A percentile compares a stretch with the other conserved stretches of the same genome.
Conservation (phyloP, 208 protist species). For the Acanthamoeba healyi region DNA sequence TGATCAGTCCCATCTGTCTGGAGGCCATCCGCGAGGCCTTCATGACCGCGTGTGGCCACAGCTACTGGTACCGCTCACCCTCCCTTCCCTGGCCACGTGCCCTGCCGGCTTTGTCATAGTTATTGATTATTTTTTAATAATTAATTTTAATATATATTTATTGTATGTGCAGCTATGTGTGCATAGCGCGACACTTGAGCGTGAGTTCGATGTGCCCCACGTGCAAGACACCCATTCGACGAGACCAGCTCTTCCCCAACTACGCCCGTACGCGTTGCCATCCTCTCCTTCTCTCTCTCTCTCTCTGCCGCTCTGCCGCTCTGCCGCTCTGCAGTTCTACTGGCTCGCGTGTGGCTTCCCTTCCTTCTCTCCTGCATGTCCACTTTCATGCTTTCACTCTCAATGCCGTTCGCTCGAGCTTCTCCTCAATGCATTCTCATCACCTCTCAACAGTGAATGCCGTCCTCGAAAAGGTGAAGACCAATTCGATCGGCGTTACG, state of each 20-base stretch:
- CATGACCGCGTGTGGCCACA: constrained; percentile 66
- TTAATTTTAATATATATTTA: background rate
- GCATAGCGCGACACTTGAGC: constrained; percentile 20
- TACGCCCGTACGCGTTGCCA: background rate
- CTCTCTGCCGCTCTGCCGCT: background rate
- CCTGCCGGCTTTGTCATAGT: background rate
- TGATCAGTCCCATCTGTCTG: constrained; percentile 55
- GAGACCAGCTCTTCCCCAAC: constrained; percentile 72
- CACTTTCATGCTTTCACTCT: too few species aligned
- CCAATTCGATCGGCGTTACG: background rate
- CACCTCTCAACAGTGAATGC: constrained; percentile 18
- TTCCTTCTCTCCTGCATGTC: too few species aligned
- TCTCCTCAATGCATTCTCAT: background rate
- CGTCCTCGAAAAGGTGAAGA: constrained; percentile 65
- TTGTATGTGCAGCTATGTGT: constrained; percentile 31
- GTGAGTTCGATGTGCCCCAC: constrained; percentile 21
- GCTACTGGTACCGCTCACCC: constrained; percentile 39
- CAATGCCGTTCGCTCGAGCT: too few species aligned
- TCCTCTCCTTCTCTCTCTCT: background rate
- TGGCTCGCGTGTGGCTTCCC: background rate
- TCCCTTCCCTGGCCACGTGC: background rate
- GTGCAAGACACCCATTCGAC: constrained; percentile 55
- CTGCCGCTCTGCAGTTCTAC: too few species aligned
- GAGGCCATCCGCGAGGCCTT: constrained; percentile 58
- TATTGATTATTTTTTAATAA: constrained; percentile 34